Percentiles rank a stretch among this genome's conserved stretches.
Conservation (phyloP, 1,284 basidiomycete species). For the Mycosarcoma mackinlayi region DNA sequence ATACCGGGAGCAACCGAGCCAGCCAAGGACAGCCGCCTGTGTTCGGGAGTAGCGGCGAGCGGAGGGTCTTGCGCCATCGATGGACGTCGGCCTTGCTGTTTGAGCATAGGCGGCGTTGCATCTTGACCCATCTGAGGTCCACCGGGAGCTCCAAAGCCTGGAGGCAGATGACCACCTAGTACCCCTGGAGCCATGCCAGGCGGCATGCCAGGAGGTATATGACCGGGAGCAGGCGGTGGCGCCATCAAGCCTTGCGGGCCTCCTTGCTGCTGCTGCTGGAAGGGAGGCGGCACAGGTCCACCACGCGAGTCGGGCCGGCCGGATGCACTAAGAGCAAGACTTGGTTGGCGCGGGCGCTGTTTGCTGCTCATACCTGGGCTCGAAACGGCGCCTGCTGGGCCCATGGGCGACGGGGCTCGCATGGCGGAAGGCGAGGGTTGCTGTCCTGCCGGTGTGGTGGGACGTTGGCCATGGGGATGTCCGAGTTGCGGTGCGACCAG, state of each 20-base stretch:
- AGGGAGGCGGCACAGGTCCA: constrained; percentile 30
- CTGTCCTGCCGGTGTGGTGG: constrained; percentile 36
- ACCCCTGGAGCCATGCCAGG: constrained; percentile 25
- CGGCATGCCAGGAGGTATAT: constrained; percentile 31
- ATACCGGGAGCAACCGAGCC: constrained; percentile 15
- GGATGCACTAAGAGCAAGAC: constrained; percentile 30
- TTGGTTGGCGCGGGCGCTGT: constrained; percentile 42
- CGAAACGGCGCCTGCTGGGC: constrained; percentile 27
- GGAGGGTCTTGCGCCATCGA: constrained; percentile 40
- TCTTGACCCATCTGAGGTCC: constrained; percentile 27
- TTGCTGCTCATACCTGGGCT: constrained; percentile 41
- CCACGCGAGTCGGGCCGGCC: constrained; percentile 42
- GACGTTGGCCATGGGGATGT: constrained; percentile 43
- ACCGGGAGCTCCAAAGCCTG: constrained; percentile 18
- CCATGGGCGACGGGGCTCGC: constrained; percentile 49
- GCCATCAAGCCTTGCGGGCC: constrained; percentile 45
- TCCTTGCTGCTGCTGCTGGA: constrained; percentile 26
- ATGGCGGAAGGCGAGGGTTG: constrained; percentile 43
- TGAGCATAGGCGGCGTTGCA: constrained; percentile 27
- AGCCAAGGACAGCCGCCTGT: constrained; percentile 21
- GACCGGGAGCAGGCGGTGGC: constrained; percentile 45
- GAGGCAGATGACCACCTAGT: constrained; percentile 28
- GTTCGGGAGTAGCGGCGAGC: constrained; percentile 20
- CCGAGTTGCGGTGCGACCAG: constrained; percentile 36
- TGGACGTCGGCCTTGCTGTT: constrained; percentile 38